Conservation (phyloP, 106 monocot species). For the Dendrobium officinale region DNA sequence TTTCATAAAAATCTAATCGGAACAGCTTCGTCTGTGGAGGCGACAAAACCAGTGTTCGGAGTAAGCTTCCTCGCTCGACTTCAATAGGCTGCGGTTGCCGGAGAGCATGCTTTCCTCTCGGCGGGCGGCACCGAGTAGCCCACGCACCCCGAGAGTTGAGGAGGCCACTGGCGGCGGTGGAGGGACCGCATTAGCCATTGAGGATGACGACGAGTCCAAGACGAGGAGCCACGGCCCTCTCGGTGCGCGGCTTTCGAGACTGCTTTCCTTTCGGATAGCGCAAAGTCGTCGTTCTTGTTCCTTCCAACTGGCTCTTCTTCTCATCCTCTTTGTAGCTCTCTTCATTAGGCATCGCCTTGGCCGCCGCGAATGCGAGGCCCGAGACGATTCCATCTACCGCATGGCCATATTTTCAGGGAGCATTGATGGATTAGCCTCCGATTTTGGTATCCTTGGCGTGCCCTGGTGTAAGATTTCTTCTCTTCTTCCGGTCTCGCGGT, state of each 20-base stretch:
- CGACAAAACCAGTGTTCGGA: neutral
- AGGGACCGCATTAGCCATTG: constrained; percentile 2
- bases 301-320: constrained; percentile 12
- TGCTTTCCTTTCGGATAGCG: constrained; percentile 6
- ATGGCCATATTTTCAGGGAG: constrained; percentile 21
- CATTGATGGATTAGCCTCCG: constrained; percentile 66
- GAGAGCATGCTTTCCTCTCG: constrained; percentile 57
- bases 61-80: neutral
- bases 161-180: constrained; percentile 8
- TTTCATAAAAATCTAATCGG: no score
- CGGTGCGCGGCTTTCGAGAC: constrained; percentile 13
- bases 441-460: constrained; percentile 93
- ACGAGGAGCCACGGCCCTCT: constrained; percentile 31
- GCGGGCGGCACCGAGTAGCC: constrained; percentile 20
- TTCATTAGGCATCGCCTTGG: constrained; percentile 23
- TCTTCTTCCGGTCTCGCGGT: neutral
- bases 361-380: constrained; percentile 29
- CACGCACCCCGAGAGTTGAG: constrained; percentile 9
- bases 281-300: constrained; percentile 12
- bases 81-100: constrained; percentile 15
- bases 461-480: constrained; percentile 72
- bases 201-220: constrained; percentile 59
- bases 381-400: constrained; percentile 26
- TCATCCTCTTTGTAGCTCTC: constrained; percentile 12
- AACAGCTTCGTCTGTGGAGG: neutral